phyloP scores from a whole-genome alignment of 495 filamentous ascomycete species.

The Cryomyces antarcticus region DNA sequence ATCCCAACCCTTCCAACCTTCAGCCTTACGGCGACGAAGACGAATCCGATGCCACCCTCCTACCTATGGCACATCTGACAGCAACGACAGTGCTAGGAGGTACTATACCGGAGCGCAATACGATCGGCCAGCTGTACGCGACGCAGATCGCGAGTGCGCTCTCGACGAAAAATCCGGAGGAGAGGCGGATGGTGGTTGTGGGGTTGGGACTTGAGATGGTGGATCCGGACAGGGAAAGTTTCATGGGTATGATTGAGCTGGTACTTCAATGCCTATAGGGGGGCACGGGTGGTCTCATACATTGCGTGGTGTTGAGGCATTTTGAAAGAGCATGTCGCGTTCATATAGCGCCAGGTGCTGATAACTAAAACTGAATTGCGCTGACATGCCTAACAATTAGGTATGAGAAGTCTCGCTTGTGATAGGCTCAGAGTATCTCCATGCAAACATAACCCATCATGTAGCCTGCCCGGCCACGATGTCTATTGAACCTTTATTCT shows the following conservation, averaged over 20 bases:
- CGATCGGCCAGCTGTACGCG: constrained; percentile 67
- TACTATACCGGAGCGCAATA: constrained; percentile 57
- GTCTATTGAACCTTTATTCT: too few species aligned
- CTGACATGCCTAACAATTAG: too few species aligned
- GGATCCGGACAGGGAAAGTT: constrained; percentile 45
- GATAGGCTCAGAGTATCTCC: too few species aligned
- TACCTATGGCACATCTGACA: constrained; percentile 64
- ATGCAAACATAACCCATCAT: too few species aligned
- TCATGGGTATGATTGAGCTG: constrained; percentile 67
- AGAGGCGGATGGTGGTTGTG: constrained; percentile 60
- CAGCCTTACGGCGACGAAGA: constrained; percentile 32
- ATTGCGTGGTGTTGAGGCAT: too few species aligned
- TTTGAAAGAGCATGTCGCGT: too few species aligned
- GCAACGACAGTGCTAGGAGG: constrained; percentile 80
- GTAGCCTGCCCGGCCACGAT: too few species aligned
- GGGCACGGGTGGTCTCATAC: too few species aligned
- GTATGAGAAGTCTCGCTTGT: too few species aligned
- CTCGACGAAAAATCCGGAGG: constrained; percentile 45
- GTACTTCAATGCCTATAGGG: constrained; percentile 47
- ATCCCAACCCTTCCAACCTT: constrained; percentile 24
- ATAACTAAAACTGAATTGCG: too few species aligned
- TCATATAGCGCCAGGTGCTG: too few species aligned
- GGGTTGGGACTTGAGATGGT: constrained; percentile 56
- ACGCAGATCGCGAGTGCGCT: constrained; percentile 74
- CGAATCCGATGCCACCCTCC: constrained; percentile 31